Base-by-base conservation (phyloP, 2,329 filamentous ascomycete genomes). In the Alternaria ventricosa region DNA sequence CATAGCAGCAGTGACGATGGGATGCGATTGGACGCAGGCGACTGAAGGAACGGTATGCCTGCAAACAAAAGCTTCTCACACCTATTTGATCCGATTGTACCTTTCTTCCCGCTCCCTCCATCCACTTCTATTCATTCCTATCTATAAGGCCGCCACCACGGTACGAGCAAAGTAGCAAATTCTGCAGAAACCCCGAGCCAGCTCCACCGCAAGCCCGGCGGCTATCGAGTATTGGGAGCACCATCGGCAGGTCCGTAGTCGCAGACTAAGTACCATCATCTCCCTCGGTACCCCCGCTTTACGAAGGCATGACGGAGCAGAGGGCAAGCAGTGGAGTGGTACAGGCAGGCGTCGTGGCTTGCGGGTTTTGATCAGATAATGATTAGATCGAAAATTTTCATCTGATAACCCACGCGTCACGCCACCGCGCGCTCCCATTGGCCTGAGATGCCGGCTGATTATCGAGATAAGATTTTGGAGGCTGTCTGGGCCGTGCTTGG, bases 301-400 rank as follows among this genome's bases (percentile, higher is more conserved):
- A 55, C 60, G 50, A 54, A 43, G 30, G 28, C 51, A 54, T 55
- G 51, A 60, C 45, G 47, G 51, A 53, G 36, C 22, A 47, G 41
- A 46, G 44, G 23, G 57, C 43, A 13, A 15, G 36, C n/a, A 41
- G 36, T 41, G 36, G 36, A 41, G 36, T 12, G 46, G 46, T 61
- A 36, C 50, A 22, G 7, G 50, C 27, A 47, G 50, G 45, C 25
- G 55, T 27, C 46, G 56, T 53, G 47, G 33, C 58, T 60, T 28
- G 56, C 27, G 15, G 12, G 58, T 71, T 70, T 68, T 53, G 63
- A 73, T 72, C 71, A 67, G 71, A 73, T 73, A 70, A 73, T 67
- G 66, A 73, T 73, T 69, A 71, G 70, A 72, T 72, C 53, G 63
- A 71, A 69, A 68, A 63, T 68, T 72, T 68, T 64, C 70, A 73